Evolutionary conservation across 352 stramenopile genomes (phyloP).

Genomic region (Phytopythium cucurbitacearum): DNA sequence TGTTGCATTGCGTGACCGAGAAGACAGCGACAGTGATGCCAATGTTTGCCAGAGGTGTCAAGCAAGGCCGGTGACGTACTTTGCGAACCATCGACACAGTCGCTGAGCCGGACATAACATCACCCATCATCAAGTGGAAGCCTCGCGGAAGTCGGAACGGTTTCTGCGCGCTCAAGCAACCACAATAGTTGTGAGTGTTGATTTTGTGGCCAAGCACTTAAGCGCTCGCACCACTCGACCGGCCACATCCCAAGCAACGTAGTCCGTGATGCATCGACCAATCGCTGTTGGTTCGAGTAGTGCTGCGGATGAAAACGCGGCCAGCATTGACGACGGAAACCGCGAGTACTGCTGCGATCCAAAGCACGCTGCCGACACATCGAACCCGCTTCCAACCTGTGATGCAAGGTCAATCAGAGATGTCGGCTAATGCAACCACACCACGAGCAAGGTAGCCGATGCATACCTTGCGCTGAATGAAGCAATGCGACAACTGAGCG

Average conservation of each 20-base stretch:
- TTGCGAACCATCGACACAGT: slow-evolving; percentile 83
- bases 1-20: too few relatives aligned
- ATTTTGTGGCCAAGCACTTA: neutral
- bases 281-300: slow-evolving; percentile 59
- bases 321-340: slow-evolving; percentile 69
- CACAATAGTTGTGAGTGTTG: slow-evolving; percentile 2
- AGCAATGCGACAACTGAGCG: slow-evolving; percentile 93
- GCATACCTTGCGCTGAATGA: slow-evolving; percentile 93
- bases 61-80: slow-evolving; percentile 26
- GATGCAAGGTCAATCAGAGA: neutral
- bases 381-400: slow-evolving; percentile 96
- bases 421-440: neutral
- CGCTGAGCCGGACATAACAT: slow-evolving; percentile 92
- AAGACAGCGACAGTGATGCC: too few relatives aligned
- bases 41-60: neutral
- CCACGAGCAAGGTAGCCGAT: neutral
- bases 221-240: slow-evolving; percentile 34
- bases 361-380: slow-evolving; percentile 93
- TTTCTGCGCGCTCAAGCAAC: slow-evolving; percentile 24
- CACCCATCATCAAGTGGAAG: slow-evolving; percentile 92
- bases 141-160: slow-evolving; percentile 54
- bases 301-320: slow-evolving; percentile 41
- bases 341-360: slow-evolving; percentile 93
- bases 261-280: slow-evolving; percentile 31
- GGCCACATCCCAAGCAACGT: slow-evolving; percentile 35